Conservation (phyloP, 2,329 filamentous ascomycete species). For the Hymenoscyphus salicellus region DNA sequence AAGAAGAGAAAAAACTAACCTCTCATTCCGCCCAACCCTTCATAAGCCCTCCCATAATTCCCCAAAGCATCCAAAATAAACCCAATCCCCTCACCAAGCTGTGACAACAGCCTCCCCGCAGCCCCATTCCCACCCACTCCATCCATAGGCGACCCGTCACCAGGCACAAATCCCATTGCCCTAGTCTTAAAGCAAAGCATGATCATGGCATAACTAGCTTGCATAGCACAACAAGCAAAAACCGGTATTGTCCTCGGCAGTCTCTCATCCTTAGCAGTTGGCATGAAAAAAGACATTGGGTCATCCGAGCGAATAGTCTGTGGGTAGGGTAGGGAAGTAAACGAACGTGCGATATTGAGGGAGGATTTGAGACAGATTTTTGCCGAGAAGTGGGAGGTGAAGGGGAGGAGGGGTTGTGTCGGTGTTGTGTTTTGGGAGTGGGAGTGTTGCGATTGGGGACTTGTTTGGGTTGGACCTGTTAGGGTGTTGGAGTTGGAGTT, state of each 20-base stretch:
- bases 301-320: conserved; percentile 14
- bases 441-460: neutral
- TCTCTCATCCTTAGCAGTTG: conserved; percentile 3
- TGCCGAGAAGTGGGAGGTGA: conserved; percentile 46
- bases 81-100: conserved; percentile 24
- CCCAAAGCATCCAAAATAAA: conserved; percentile 25
- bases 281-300: conserved; percentile 11
- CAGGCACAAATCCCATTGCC: conserved; percentile 21
- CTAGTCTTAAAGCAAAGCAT: conserved; percentile 32
- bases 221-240: conserved; percentile 39
- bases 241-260: conserved; percentile 35
- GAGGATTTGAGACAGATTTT: conserved; percentile 50
- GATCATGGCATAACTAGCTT: conserved; percentile 36
- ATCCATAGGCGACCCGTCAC: neutral
- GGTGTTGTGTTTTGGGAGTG: neutral
- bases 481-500: conserved; percentile 14
- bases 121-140: conserved; percentile 9
- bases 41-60: conserved; percentile 31
- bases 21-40: conserved; percentile 31
- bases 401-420: conserved; percentile 38
- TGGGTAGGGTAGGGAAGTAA: conserved; percentile 47
- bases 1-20: conserved; percentile 16
- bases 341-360: conserved; percentile 46
- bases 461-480: too few relatives aligned
- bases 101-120: conserved; percentile 20